phyloP scores from a whole-genome alignment of 495 filamentous ascomycete genomes.

The Penicillium simplicissimum region DNA sequence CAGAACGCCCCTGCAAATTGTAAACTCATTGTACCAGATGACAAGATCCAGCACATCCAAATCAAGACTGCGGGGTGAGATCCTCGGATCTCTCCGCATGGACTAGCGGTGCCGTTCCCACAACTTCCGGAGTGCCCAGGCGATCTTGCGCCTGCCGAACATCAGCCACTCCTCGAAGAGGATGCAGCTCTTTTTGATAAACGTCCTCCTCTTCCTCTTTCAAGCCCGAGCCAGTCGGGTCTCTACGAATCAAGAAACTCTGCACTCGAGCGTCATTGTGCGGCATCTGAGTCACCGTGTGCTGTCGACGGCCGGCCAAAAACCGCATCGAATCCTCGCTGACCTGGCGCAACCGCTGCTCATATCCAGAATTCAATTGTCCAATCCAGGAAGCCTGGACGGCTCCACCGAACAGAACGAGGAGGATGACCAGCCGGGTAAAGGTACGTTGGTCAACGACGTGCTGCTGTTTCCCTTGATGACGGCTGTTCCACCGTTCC shows the following conservation, averaged over 20 bases:
- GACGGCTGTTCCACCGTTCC: conserved; percentile 78
- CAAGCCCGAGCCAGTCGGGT: conserved; percentile 51
- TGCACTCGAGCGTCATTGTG: conserved; percentile 64
- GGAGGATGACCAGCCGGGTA: conserved; percentile 61
- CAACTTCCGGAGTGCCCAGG: conserved; percentile 4
- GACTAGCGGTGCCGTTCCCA: neutral
- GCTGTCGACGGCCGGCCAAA: conserved; percentile 56
- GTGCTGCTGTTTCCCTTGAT: conserved; percentile 60
- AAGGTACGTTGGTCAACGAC: conserved; percentile 75
- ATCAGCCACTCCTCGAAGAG: conserved; percentile 14
- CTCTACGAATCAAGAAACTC: conserved; percentile 69
- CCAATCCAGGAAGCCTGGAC: conserved; percentile 67
- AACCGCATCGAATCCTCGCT: conserved; percentile 64
- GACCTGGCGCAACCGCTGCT: conserved; percentile 62
- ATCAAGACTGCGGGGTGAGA: neutral
- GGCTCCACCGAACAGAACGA: conserved; percentile 65
- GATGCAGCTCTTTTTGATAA: conserved; percentile 38
- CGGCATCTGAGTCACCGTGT: conserved; percentile 45
- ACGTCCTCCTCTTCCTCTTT: conserved; percentile 44
- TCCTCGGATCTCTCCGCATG: neutral
- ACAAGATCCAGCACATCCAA: neutral
- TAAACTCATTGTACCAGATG: neutral
- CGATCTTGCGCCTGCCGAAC: neutral
- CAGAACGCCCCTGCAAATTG: conserved; percentile 4
- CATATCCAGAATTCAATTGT: conserved; percentile 52